Evolutionary conservation across 441 rosid genomes (phyloP).

Genomic region (Populus trichocarpa): DNA sequence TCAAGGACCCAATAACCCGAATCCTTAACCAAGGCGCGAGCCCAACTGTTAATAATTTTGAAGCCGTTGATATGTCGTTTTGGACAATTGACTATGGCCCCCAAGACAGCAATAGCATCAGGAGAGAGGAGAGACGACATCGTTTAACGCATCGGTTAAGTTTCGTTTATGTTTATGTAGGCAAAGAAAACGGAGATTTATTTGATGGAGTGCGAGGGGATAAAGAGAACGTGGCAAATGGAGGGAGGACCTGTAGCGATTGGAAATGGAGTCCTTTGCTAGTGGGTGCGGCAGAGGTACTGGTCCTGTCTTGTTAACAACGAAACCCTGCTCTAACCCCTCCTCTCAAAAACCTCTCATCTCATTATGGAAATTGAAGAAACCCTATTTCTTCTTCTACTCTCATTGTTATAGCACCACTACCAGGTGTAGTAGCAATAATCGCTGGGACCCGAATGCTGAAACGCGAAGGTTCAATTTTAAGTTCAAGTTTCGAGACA

Average conservation of each 20-base stretch:
- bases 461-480: constrained; percentile 22
- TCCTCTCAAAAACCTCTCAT: background rate
- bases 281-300: background rate
- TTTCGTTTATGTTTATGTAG: background rate
- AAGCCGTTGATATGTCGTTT: background rate
- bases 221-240: constrained; percentile 51
- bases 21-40: background rate
- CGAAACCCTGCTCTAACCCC: constrained; percentile 9
- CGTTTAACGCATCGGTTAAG: background rate
- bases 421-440: background rate
- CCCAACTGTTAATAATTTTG: background rate
- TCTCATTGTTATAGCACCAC: background rate
- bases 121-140: background rate
- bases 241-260: constrained; percentile 15
- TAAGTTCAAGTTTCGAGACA: constrained; percentile 13
- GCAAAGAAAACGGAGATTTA: background rate
- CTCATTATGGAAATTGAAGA: background rate
- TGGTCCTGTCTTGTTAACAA: constrained; percentile 17
- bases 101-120: background rate
- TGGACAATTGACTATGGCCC: too few relatives aligned
- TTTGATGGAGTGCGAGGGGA: constrained; percentile 33
- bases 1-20: background rate
- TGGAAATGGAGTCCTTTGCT: constrained; percentile 11
- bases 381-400: background rate
- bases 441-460: constrained; percentile 33